A percentile compares a stretch with the other conserved stretches of the same genome.
phyloP scores from a whole-genome alignment of 495 filamentous ascomycete genomes.

The Copromyces sp. region DNA sequence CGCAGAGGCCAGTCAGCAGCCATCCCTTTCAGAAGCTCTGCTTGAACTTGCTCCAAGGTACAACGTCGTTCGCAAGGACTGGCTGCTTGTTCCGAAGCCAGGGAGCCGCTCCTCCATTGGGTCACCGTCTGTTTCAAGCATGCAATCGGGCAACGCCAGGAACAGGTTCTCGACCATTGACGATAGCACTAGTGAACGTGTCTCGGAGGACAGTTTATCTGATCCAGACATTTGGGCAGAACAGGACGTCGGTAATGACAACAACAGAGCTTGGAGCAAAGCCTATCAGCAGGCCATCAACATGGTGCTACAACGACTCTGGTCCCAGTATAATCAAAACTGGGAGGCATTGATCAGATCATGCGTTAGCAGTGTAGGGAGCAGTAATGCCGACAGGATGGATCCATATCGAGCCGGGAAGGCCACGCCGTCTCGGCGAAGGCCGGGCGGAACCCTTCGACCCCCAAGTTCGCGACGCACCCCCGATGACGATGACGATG shows the following conservation, averaged over 20 bases:
- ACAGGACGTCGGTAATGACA: background rate
- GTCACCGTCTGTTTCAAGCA: constrained; percentile 16
- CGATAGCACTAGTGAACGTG: constrained; percentile 12
- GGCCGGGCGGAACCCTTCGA: constrained; percentile 3
- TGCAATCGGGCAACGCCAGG: constrained; percentile 4
- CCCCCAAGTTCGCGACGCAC: background rate
- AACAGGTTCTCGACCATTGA: constrained; percentile 1
- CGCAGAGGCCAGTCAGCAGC: background rate
- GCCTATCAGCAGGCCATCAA: constrained; percentile 8
- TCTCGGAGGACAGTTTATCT: constrained; percentile 18
- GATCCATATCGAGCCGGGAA: constrained; percentile 4
- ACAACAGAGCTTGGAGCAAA: constrained; percentile 4
- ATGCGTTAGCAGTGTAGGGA: constrained; percentile 7
- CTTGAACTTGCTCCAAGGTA: background rate
- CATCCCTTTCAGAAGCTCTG: background rate
- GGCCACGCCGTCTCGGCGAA: constrained; percentile 1
- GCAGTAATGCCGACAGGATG: background rate
- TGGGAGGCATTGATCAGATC: constrained; percentile 15
- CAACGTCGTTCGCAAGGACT: background rate
- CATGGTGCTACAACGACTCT: constrained; percentile 9
- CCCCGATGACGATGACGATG: constrained; percentile 15
- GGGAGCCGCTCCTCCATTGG: background rate
- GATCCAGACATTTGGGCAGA: constrained; percentile 16
- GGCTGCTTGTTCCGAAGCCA: background rate
- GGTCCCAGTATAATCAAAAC: constrained; percentile 16